Evolutionary conservation across 1,284 basidiomycete species (phyloP), one percentile per base, ranked within the genome.

Genomic region (Vanrija pseudolonga): DNA sequence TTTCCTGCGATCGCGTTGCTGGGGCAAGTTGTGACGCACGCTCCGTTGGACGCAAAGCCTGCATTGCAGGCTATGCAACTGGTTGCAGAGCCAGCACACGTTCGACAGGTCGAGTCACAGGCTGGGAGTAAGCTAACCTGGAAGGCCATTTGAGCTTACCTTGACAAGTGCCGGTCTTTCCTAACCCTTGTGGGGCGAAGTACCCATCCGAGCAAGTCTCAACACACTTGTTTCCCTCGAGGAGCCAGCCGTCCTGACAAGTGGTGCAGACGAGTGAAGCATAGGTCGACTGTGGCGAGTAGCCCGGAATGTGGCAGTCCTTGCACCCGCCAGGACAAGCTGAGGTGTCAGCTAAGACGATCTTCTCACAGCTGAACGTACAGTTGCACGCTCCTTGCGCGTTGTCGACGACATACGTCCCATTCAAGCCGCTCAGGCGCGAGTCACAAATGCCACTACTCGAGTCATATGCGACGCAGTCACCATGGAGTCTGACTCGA

Each of bases 201-300:
- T 50, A 64, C 0, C 78, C 77, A 0, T 39, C 51, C 0, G 65
- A 53, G 48, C 79, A 80, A 3, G 24, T 55, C 44, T 64, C 43
- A 2, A 72, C 65, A 56, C 79, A 79, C 0, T 47, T 42, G 0
- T 72, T 71, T 41, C 65, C 50, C 45, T 72, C 47, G 9, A 79
- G 63, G 8, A 76, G 62, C 40, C 68, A 75, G 0, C 79, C 79
- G n/a, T 76, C 71, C 18, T 77, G 64, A 51, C 79, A 80, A 3
- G 62, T 52, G 3, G 67, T 66, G 55, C 77, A 78, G 15, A 54
- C 52, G 8, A 76, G 39, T 32, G 32, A 32, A 32, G 32, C 14
- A 15, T 32, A 32, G 1, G 32, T 32, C 12, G 32, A 14, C 14
- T 32, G 32, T 32, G 32, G 32, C 6, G 32, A 32, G 57, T 77